Conservation (phyloP, 139 green algal species). For the Nannochloris sp. region DNA sequence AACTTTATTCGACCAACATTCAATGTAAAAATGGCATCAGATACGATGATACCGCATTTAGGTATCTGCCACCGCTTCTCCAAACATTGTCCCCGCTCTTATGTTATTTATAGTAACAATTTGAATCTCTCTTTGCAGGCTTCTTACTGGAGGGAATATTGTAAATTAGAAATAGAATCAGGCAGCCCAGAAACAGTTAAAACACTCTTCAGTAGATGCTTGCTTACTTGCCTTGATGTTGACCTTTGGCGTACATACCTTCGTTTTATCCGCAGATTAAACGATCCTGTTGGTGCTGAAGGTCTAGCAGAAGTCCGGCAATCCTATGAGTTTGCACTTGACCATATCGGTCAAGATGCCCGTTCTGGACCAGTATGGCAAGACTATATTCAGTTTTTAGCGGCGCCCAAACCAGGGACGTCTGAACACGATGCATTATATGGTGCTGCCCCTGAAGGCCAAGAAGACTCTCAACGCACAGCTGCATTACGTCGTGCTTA, state of each 20-base stretch:
- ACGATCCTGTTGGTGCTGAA: slow-evolving; percentile 37
- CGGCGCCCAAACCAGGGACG: slow-evolving; percentile 42
- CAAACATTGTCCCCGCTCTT: not conserved
- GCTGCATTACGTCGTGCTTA: slow-evolving; percentile 54
- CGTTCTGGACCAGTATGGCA: slow-evolving; percentile 65
- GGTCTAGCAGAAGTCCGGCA: slow-evolving; percentile 55
- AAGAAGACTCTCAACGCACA: slow-evolving; percentile 39
- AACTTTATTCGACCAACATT: not conserved
- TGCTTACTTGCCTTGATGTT: slow-evolving; percentile 61
- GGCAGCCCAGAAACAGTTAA: slow-evolving; percentile 40
- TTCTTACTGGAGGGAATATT: slow-evolving; percentile 56
- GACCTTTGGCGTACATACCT: slow-evolving; percentile 80
- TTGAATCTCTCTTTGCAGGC: slow-evolving; percentile 35
- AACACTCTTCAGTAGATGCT: slow-evolving; percentile 70
- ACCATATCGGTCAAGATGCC: slow-evolving; percentile 69
- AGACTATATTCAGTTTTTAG: slow-evolving; percentile 76
- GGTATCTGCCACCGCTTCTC: not conserved
- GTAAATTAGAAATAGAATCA: slow-evolving; percentile 43
- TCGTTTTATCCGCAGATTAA: slow-evolving; percentile 64
- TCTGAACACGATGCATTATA: slow-evolving; percentile 59
- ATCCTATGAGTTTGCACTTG: slow-evolving; percentile 82
- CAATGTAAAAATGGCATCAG: not conserved
- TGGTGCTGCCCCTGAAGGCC: slow-evolving; percentile 40
- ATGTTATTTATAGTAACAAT: no score
- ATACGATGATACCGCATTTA: no score